phyloP scores from a whole-genome alignment of 257 asterid species.

The Jasminum sambac region DNA sequence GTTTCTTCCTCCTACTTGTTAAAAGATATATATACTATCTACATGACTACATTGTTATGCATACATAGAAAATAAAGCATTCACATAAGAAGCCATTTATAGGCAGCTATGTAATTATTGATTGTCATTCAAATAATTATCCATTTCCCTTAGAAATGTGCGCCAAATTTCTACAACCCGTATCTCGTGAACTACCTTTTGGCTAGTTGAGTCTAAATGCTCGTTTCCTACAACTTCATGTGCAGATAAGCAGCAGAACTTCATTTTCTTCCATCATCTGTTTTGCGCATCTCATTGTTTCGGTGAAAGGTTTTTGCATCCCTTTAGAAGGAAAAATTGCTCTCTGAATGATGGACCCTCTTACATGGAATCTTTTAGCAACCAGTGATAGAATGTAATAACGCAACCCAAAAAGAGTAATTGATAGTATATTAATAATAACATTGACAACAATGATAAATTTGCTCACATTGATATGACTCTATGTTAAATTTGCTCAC shows the following conservation, averaged over 20 bases:
- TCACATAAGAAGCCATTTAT: not conserved
- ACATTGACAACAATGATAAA: not conserved
- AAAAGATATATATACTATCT: not conserved
- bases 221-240: not conserved
- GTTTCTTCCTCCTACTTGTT: not conserved
- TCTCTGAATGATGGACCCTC: not conserved
- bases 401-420: not conserved
- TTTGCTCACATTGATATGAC: not conserved
- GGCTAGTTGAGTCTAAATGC: conserved; percentile 1
- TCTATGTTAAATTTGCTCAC: not conserved
- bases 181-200: not conserved
- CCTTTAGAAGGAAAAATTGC: not conserved
- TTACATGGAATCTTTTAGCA: not conserved
- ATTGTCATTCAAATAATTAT: not conserved
- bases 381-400: not conserved
- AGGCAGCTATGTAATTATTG: not conserved
- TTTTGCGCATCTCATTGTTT: not conserved
- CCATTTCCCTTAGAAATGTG: not conserved
- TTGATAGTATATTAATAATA: not conserved
- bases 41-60: not conserved
- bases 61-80: not conserved
- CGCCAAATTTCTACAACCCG: not conserved
- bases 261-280: not conserved
- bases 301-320: not conserved
- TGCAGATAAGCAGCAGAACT: not conserved